Conservation (phyloP, 306 rosid genomes). For the Herpetospermum pedunculosum region DNA sequence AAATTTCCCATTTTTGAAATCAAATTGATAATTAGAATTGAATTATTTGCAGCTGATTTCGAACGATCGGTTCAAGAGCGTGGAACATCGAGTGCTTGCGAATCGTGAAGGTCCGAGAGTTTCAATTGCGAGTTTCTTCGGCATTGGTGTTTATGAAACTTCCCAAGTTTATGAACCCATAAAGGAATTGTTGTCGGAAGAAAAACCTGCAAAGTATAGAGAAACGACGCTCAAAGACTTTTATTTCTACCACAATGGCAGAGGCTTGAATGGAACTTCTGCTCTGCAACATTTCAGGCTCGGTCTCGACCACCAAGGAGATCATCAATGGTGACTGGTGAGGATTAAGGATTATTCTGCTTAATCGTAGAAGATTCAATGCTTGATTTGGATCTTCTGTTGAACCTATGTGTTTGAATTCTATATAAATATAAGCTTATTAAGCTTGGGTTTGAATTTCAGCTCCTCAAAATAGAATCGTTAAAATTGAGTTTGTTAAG, state of each 20-base stretch:
- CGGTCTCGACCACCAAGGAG: not conserved
- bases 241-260: not conserved
- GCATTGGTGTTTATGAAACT: not conserved
- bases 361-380: no score
- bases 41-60: slow-evolving; percentile 15
- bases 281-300: slow-evolving; percentile 3
- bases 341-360: not conserved
- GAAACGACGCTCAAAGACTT: slow-evolving; percentile 1
- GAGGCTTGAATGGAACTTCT: not conserved
- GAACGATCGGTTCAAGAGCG: slow-evolving; percentile 19
- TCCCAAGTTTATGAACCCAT: slow-evolving; percentile 26
- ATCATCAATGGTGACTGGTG: not conserved
- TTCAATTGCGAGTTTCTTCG: slow-evolving; percentile 5
- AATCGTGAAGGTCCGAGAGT: slow-evolving; percentile 15
- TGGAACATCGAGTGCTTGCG: slow-evolving; percentile 17
- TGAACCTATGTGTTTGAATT: no score
- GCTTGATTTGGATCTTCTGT: no score
- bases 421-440: no score
- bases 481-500: no score
- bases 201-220: not conserved
- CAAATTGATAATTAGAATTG: not conserved
- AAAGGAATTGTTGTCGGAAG: slow-evolving; percentile 9
- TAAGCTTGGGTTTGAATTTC: no score
- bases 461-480: no score
- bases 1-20: no score